A percentile compares a stretch with the other conserved stretches of the same genome.
phyloP scores from a whole-genome alignment of 176 grass and related monocot species.

The Neostapfia colusana region DNA sequence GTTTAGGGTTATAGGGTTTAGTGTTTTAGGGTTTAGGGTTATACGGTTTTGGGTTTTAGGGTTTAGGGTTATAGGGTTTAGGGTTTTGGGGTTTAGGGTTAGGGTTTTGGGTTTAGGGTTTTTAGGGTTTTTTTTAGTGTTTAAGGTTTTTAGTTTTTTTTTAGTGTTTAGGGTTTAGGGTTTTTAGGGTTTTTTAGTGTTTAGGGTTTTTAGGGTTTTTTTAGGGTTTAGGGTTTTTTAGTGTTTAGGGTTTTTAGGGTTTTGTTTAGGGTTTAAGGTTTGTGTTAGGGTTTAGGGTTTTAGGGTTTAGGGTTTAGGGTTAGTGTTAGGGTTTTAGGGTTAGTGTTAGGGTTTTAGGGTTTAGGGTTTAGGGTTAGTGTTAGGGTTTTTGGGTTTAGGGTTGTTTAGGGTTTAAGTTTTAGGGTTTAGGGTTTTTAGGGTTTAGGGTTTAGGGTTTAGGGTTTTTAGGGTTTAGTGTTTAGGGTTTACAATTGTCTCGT shows the following conservation, averaged over 20 bases:
- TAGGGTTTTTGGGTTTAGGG: background rate
- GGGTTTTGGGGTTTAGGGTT: background rate
- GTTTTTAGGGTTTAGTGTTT: constrained; percentile 15
- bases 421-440: background rate
- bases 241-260: too few species aligned
- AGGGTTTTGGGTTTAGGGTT: background rate
- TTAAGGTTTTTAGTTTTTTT: too few species aligned
- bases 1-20: too few species aligned
- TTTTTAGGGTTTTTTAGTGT: too few species aligned
- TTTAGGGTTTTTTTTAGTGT: too few species aligned
- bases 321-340: background rate
- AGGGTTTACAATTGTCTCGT: too few species aligned
- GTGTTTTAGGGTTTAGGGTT: too few species aligned
- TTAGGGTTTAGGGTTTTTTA: too few species aligned
- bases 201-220: too few species aligned
- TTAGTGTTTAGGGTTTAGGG: too few species aligned
- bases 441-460: constrained; percentile 14
- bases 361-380: background rate
- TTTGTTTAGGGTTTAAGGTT: background rate
- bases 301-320: background rate
- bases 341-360: constrained; percentile 7
- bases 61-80: background rate
- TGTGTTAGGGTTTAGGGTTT: constrained; percentile 8
- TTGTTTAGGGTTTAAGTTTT: background rate
- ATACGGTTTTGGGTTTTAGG: background rate